Conservation (phyloP, 176 grass and related monocot species). For the Calamus simplicifolius region DNA sequence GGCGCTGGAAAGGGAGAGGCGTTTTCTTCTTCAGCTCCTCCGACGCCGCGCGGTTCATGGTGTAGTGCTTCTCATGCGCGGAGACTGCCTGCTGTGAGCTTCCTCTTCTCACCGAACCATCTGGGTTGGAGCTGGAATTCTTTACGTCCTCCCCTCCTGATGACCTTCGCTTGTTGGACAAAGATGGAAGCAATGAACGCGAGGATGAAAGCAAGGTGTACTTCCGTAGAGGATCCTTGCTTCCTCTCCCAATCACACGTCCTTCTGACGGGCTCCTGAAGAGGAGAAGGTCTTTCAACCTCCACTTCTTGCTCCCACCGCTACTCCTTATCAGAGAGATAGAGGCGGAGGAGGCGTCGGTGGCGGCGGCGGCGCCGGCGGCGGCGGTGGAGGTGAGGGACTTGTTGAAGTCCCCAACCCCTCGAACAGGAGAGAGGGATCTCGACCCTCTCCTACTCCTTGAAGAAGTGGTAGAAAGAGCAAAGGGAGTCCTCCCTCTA, state of each 20-base stretch:
- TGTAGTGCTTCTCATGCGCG: slow-evolving; percentile 52
- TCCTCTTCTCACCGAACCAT: slow-evolving; percentile 34
- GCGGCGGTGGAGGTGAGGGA: background rate
- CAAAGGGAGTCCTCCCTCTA: slow-evolving; percentile 8
- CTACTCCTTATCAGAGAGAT: slow-evolving; percentile 35
- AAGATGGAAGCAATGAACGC: background rate
- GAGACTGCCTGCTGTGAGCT: background rate
- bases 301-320: slow-evolving; percentile 76
- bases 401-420: background rate
- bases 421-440: slow-evolving; percentile 68
- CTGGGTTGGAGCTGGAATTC: too few relatives aligned
- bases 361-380: too few relatives aligned
- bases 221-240: slow-evolving; percentile 71
- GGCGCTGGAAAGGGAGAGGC: slow-evolving; percentile 79
- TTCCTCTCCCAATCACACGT: slow-evolving; percentile 40
- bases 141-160: background rate
- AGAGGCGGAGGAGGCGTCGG: background rate
- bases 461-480: background rate
- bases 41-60: slow-evolving; percentile 32
- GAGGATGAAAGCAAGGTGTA: slow-evolving; percentile 48
- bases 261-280: slow-evolving; percentile 93
- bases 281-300: slow-evolving; percentile 79
- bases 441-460: slow-evolving; percentile 28
- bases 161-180: background rate
- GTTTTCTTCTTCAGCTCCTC: slow-evolving; percentile 62